These are phyloP conservation scores for Phytophthora brassicae DNA, from an alignment of 352 stramenopile genomes.

Conservation along the genomic window DNA sequence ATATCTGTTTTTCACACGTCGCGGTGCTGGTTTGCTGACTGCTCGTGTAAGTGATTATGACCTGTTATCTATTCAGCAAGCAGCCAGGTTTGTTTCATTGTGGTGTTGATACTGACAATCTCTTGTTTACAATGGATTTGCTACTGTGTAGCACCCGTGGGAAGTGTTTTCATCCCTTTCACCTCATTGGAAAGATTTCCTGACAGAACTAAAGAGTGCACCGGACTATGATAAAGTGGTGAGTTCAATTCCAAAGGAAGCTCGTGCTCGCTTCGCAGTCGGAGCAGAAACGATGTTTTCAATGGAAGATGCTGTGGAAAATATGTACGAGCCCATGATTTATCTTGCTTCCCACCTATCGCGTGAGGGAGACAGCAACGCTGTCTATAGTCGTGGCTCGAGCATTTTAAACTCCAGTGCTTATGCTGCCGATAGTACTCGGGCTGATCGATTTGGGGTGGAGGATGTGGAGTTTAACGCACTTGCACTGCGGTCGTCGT, in stretches of 20 bases:
- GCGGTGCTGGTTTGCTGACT: conserved; percentile 35
- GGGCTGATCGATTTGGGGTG: conserved; percentile 43
- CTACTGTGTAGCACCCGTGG: conserved; percentile 81
- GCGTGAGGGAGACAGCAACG: not conserved
- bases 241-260: conserved; percentile 44
- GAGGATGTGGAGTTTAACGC: conserved; percentile 85
- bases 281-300: conserved; percentile 40
- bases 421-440: not conserved
- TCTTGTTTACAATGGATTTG: not conserved
- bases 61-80: too few species aligned
- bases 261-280: conserved; percentile 49
- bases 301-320: conserved; percentile 36
- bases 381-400: conserved; percentile 7
- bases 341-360: conserved; percentile 52
- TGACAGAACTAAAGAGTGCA: conserved; percentile 48
- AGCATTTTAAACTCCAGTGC: conserved; percentile 3
- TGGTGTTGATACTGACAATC: not conserved
- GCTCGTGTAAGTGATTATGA: conserved; percentile 37
- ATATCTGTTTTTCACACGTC: conserved; percentile 45
- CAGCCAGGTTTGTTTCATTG: not conserved
- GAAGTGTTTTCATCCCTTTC: conserved; percentile 82
- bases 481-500: conserved; percentile 62
- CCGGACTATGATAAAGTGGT: conserved; percentile 51
- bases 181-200: conserved; percentile 56
- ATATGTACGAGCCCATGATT: conserved; percentile 83